A percentile compares a stretch with the other conserved stretches of the same genome.
Evolutionary conservation across 441 rosid species (phyloP).

Genomic region (Croton laevigatus): DNA sequence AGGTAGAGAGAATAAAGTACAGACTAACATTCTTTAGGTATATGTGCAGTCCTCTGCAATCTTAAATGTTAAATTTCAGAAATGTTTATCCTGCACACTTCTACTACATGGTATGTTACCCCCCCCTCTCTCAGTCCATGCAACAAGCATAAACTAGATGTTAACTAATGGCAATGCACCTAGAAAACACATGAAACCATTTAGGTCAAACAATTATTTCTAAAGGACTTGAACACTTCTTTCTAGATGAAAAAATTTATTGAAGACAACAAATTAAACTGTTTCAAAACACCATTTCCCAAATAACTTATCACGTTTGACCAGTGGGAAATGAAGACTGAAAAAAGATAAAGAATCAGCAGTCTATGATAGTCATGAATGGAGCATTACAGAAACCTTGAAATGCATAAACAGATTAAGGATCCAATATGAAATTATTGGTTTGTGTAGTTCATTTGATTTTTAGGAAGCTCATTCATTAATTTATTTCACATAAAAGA

Average conservation of each 20-base stretch:
- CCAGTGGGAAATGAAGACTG: not conserved
- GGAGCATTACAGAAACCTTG: not conserved
- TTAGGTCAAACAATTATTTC: not conserved
- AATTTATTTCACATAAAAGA: not conserved
- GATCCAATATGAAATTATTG: not conserved
- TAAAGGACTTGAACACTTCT: not conserved
- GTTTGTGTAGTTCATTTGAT: not conserved
- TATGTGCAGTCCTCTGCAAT: not conserved
- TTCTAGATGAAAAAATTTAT: too few species aligned
- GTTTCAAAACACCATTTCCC: too few species aligned
- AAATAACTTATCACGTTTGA: not conserved
- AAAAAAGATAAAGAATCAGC: not conserved
- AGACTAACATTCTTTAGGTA: not conserved
- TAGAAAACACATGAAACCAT: not conserved
- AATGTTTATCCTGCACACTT: too few species aligned
- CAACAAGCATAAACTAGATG: not conserved
- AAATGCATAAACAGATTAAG: not conserved
- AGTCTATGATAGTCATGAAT: not conserved
- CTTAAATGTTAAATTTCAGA: not conserved
- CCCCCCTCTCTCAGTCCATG: not conserved
- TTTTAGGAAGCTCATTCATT: too few species aligned
- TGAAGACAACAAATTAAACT: too few species aligned
- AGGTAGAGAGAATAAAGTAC: not conserved
- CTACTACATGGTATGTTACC: not conserved
- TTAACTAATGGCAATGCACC: not conserved